A percentile compares a stretch with the other conserved stretches of the same genome.
Conservation (phyloP, 805 yeast genomes). For the Ogataea methanolica region DNA sequence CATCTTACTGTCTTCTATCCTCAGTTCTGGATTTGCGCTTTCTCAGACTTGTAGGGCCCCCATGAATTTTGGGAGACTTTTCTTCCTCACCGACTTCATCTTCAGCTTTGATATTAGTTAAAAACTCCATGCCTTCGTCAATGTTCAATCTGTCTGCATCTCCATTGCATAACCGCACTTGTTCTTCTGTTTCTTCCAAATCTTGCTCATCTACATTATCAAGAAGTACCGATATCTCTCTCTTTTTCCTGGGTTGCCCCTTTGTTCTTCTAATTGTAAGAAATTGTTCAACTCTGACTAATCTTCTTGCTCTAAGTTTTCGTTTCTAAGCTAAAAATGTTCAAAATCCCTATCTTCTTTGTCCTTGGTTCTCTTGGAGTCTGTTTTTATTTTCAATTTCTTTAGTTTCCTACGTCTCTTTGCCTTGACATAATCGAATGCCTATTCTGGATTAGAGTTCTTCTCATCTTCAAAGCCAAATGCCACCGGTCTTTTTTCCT, state of each 20-base stretch:
- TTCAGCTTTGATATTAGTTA: conserved; percentile 22
- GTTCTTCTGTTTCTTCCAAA: neutral
- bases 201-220: neutral
- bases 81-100: conserved; percentile 11
- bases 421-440: conserved; percentile 12
- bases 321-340: conserved; percentile 25
- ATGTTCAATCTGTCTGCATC: conserved; percentile 20
- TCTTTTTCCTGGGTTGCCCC: conserved; percentile 22
- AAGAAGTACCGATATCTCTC: neutral
- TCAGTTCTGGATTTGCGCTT: too few species aligned
- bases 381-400: conserved; percentile 10
- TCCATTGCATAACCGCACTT: neutral
- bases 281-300: conserved; percentile 21
- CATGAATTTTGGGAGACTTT: conserved; percentile 22
- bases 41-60: too few species aligned
- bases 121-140: conserved; percentile 35
- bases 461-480: conserved; percentile 13
- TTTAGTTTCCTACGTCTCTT: conserved; percentile 17
- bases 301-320: conserved; percentile 23
- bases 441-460: conserved; percentile 3
- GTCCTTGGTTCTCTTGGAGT: conserved; percentile 11
- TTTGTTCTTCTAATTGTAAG: conserved; percentile 26
- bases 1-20: conserved; percentile 5
- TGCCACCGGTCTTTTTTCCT: conserved; percentile 12
- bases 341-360: conserved; percentile 21